Percentiles rank a stretch among this genome's conserved stretches.
phyloP scores from a whole-genome alignment of 1,139 yeast species.

The Debaryomyces singareniensis region DNA sequence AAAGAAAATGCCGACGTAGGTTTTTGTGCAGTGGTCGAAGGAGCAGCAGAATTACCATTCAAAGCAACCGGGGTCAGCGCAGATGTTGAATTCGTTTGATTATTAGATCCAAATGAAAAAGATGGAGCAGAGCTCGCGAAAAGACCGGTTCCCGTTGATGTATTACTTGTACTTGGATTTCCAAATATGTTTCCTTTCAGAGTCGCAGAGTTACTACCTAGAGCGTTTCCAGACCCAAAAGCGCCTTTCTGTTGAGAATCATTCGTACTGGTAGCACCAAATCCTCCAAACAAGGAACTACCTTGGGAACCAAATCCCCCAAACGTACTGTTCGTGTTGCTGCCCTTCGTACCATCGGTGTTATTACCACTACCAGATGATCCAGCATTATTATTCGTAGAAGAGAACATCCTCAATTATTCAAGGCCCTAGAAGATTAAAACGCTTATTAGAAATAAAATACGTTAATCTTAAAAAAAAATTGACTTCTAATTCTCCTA shows the following conservation, averaged over 20 bases:
- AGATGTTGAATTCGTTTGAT: constrained; percentile 4
- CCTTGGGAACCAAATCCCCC: constrained; percentile 9
- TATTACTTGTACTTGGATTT: no score
- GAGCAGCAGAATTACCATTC: constrained; percentile 11
- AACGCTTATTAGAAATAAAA: background rate
- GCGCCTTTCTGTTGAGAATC: no score
- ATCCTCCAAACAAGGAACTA: no score
- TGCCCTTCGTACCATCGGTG: constrained; percentile 10
- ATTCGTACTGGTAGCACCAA: no score
- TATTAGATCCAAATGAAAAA: constrained; percentile 9
- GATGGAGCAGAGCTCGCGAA: constrained; percentile 7
- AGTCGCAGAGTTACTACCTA: no score
- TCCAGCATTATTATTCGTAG: background rate
- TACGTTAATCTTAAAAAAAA: background rate
- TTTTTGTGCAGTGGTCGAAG: constrained; percentile 1
- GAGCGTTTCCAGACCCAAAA: no score
- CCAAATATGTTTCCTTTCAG: no score
- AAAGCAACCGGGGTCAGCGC: constrained; percentile 14
- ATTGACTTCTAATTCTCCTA: background rate
- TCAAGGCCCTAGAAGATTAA: background rate
- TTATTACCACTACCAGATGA: constrained; percentile 18
- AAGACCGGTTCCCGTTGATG: no score
- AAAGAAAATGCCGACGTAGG: constrained; percentile 11
- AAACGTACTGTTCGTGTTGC: constrained; percentile 6
- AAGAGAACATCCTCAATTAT: constrained; percentile 1